Evolutionary conservation across 2,329 filamentous ascomycete species (phyloP), one percentile per base, ranked within the genome.

Genomic region (Pseudocercospora eumusae): DNA sequence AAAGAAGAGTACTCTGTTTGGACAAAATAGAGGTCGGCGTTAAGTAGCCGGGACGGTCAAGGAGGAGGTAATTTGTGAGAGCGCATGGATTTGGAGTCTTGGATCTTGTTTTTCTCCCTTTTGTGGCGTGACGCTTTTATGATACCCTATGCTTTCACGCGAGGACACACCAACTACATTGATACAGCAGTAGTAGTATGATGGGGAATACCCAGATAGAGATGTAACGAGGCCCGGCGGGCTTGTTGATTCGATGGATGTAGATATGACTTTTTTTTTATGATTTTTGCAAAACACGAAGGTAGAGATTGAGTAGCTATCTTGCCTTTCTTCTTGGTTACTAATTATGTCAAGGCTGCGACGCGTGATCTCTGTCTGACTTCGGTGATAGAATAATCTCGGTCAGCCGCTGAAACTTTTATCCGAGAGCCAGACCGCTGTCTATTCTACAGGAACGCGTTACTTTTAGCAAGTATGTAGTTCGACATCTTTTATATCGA

Each of bases 1-100:
- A 55, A 60, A 42, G 57, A 63, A 44, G 57, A 60, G 18, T 63
- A 60, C 45, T 63, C 61, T 15, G 36, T 63, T 23, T 63, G 61
- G 61, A 63, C 61, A n/a, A 59, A 56, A 58, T 63, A 63, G 40
- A 60, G 23, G 5, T 10, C 25, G 49, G 47, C 42, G 36, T 31
- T 47, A 13, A 7, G 36, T 15, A 4, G 23, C 21, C 13, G 49
- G 21, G 7, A 31, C 3, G 36, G 21, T 10, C 4, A 42, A 47
- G 40, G 23, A 23, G 50, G 50, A 33, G n/a, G 28, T 20, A 33
- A 40, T 52, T 7, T 21, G 52, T 27, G 8, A 13, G 50, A 27
- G 33, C 25, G 33, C 25, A 36, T 54, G 52, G n/a, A 21, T 23
- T 9, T 25, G 52, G 52, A 54, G 52, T 54, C 52, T 1, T 1